Percentiles rank a stretch among this genome's conserved stretches.
Conservation (phyloP, 225 moss, liverwort and hornwort species). For the Ulota crispa region DNA sequence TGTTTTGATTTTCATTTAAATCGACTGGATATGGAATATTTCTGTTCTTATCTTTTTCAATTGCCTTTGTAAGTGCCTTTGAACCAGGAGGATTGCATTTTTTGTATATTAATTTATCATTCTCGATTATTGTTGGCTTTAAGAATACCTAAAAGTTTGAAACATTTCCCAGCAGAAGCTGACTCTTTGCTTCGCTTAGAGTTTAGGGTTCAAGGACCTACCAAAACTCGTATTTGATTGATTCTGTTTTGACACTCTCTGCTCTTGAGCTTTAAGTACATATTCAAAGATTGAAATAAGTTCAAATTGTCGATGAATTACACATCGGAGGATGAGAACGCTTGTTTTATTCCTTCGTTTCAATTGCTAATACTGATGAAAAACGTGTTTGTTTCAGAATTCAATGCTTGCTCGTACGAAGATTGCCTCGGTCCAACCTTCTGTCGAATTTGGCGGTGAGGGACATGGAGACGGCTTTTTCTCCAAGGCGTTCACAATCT, state of each 20-base stretch:
- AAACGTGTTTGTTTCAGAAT: not conserved
- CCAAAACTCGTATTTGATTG: not conserved
- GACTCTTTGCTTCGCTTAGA: not conserved
- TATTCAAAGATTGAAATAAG: not conserved
- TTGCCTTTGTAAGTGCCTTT: too few relatives aligned
- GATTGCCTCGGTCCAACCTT: not conserved
- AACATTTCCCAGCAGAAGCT: not conserved
- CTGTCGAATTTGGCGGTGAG: conserved; percentile 8
- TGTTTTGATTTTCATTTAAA: not conserved
- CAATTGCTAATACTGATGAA: not conserved
- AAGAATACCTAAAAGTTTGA: not conserved
- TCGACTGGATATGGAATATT: too few relatives aligned
- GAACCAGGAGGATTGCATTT: not conserved
- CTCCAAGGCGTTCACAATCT: conserved; percentile 5
- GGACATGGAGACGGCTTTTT: conserved; percentile 21
- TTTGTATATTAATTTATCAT: not conserved
- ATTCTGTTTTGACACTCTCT: not conserved
- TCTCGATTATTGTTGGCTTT: too few relatives aligned
- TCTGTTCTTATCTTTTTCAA: too few relatives aligned
- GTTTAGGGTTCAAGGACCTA: not conserved
- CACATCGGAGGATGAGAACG: not conserved
- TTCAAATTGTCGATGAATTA: not conserved
- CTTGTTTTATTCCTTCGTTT: not conserved
- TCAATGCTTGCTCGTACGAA: conserved; percentile 20
- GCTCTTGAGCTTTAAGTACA: not conserved